These are phyloP conservation scores for Emericellopsis cladophorae DNA, from an alignment of 2,329 filamentous ascomycete species.

Conservation along the genomic window DNA sequence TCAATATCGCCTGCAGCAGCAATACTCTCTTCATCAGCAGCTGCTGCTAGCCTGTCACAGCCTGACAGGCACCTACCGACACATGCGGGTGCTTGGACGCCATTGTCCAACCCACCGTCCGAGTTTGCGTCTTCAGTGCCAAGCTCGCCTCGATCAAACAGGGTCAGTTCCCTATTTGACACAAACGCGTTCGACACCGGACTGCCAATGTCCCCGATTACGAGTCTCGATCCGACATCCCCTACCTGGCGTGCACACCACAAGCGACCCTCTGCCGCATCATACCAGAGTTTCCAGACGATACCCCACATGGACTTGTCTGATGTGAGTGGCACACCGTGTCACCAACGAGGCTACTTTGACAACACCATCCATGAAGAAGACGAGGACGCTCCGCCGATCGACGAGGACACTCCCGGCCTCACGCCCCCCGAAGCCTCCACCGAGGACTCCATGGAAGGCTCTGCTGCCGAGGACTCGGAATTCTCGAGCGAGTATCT, in stretches of 20 bases:
- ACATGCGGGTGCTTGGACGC: slow-evolving; percentile 41
- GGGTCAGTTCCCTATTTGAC: slow-evolving; percentile 70
- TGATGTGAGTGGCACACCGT: slow-evolving; percentile 11
- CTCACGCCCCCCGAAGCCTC: slow-evolving; percentile 14
- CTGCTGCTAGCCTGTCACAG: slow-evolving; percentile 27
- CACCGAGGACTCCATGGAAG: slow-evolving; percentile 19
- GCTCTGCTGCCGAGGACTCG: slow-evolving; percentile 7
- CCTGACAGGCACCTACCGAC: slow-evolving; percentile 25
- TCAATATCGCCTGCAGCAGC: not conserved
- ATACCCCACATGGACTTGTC: slow-evolving; percentile 2
- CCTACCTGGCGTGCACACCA: slow-evolving; percentile 39
- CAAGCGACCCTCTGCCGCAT: slow-evolving; percentile 44
- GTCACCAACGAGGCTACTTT: slow-evolving; percentile 9
- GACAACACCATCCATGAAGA: slow-evolving; percentile 23
- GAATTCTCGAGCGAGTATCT: slow-evolving; percentile 19
- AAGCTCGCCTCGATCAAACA: slow-evolving; percentile 68
- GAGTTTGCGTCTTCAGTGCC: slow-evolving; percentile 65
- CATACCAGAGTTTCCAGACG: slow-evolving; percentile 26
- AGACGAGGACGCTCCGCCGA: slow-evolving; percentile 18
- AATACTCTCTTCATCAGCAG: slow-evolving; percentile 15
- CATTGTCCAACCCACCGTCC: slow-evolving; percentile 34
- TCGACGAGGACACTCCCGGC: slow-evolving; percentile 7
- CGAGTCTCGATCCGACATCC: slow-evolving; percentile 57
- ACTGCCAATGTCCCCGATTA: slow-evolving; percentile 71
- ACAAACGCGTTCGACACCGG: slow-evolving; percentile 49